Evolutionary conservation across 2,329 filamentous ascomycete genomes (phyloP).

Genomic region (Pyricularia sp.): DNA sequence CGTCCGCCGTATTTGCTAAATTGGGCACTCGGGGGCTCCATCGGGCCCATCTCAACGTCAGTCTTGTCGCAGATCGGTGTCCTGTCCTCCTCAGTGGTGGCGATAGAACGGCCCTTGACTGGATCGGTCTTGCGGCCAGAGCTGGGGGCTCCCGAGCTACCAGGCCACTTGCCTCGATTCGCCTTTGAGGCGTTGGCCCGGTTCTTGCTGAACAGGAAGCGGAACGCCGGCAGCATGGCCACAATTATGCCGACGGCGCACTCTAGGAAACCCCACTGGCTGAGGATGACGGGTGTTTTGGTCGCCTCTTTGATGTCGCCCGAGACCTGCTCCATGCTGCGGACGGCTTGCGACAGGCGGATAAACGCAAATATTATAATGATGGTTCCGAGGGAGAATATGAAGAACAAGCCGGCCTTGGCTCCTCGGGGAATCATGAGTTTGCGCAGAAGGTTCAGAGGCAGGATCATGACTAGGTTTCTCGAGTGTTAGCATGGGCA

Average conservation of each 20-base stretch:
- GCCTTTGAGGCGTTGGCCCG: neutral
- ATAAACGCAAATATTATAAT: neutral
- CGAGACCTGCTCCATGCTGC: neutral
- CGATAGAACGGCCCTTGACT: neutral
- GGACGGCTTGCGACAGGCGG: neutral
- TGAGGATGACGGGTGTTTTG: neutral
- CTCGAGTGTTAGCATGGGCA: neutral
- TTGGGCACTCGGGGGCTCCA: neutral
- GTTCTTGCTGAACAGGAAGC: neutral
- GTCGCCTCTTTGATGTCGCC: neutral
- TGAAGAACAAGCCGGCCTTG: neutral
- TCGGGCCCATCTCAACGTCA: neutral
- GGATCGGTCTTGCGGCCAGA: neutral
- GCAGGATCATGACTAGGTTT: neutral
- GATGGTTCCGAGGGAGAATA: neutral
- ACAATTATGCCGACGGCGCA: neutral
- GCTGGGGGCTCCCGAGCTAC: neutral
- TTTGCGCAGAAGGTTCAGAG: neutral
- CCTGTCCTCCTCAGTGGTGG: neutral
- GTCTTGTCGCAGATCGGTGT: neutral
- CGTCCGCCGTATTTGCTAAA: too few relatives aligned
- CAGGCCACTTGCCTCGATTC: neutral
- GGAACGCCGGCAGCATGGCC: neutral
- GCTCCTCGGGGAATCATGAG: neutral
- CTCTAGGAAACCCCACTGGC: neutral